Evolutionary conservation across 1,139 yeast species (phyloP).

Genomic region (Torulaspora globosa): DNA sequence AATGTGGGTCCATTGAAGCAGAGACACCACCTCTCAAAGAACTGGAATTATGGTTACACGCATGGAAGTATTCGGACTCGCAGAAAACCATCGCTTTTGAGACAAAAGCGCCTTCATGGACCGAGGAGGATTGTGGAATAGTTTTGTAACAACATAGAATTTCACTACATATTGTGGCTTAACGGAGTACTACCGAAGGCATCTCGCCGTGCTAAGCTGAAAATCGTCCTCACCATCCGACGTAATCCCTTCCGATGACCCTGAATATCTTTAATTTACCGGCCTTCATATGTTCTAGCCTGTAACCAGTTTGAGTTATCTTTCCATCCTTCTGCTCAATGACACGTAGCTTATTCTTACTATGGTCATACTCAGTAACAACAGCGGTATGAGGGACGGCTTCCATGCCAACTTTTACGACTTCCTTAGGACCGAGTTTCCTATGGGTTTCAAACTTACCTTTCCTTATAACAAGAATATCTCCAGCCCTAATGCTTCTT

Average conservation of each 20-base stretch:
- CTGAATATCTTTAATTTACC: conserved; percentile 82
- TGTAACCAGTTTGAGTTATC: conserved; percentile 59
- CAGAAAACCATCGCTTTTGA: conserved; percentile 54
- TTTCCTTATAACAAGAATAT: conserved; percentile 67
- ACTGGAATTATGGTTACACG: conserved; percentile 54
- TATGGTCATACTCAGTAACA: conserved; percentile 67
- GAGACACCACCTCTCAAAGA: conserved; percentile 41
- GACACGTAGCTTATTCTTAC: conserved; percentile 73
- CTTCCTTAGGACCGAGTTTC: conserved; percentile 47
- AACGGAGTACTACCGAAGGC: background rate
- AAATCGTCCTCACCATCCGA: conserved; percentile 50
- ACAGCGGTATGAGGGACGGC: conserved; percentile 45
- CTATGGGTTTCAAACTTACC: conserved; percentile 73
- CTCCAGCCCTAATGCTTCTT: conserved; percentile 63
- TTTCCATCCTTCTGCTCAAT: conserved; percentile 60
- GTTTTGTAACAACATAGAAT: background rate
- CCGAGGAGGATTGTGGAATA: conserved; percentile 27
- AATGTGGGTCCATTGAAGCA: conserved; percentile 45
- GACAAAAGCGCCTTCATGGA: conserved; percentile 81
- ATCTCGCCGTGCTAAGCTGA: background rate
- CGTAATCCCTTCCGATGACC: conserved; percentile 56
- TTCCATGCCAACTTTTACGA: conserved; percentile 47
- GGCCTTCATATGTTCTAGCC: conserved; percentile 64
- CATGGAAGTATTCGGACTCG: conserved; percentile 45
- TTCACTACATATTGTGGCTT: background rate